Base-by-base conservation (phyloP, 768 basidiomycete genomes). In the Panaeolus papilionaceus region DNA sequence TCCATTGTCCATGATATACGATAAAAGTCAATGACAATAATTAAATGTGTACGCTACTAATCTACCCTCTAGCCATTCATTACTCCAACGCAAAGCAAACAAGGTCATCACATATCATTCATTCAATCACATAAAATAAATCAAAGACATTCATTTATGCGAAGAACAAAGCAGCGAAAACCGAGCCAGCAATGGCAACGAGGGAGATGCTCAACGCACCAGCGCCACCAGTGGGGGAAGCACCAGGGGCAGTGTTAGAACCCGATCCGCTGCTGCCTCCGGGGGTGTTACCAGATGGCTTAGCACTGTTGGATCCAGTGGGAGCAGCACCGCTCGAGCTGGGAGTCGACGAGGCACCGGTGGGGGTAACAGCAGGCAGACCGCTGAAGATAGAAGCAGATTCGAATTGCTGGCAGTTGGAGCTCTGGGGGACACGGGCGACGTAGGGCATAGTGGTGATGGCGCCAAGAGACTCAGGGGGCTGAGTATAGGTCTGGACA, bases 381-480 rank as follows among this genome's bases (percentile, higher is more conserved):
- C 68, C 69, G 23, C 72, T 66, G 61, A 74, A 83, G 51, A 82
- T 65, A 18, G 71, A 65, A 0, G 78, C 68, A 63, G 76, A 79
- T 16, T 69, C 66, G 62, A 74, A 75, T 8, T 73, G 64, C 38
- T 64, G 66, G 73, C 84, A 86, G 64, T 77, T 77, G 63, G 78
- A 79, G 39, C 78, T 79, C 20, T 79, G 73, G 4, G 85, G 84
- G 4, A 84, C 72, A 20, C 75, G 72, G 18, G 83, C 75, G 10
- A 76, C 72, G 72, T 85, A 86, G 14, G 84, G 83, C 62, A 84
- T 76, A 38, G 77, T 73, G 18, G 74, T 75, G 71, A 85, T 84
- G 6, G 76, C 64, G 18, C 85, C 84, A 0, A 83, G 76, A 2
- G 70, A 71, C 75, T 84, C 84, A 3, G 81, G 75, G 12, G 84